Percentiles rank a stretch among this genome's conserved stretches.
phyloP scores from a whole-genome alignment of 176 grass and related monocot genomes.

The Raddia distichophylla region DNA sequence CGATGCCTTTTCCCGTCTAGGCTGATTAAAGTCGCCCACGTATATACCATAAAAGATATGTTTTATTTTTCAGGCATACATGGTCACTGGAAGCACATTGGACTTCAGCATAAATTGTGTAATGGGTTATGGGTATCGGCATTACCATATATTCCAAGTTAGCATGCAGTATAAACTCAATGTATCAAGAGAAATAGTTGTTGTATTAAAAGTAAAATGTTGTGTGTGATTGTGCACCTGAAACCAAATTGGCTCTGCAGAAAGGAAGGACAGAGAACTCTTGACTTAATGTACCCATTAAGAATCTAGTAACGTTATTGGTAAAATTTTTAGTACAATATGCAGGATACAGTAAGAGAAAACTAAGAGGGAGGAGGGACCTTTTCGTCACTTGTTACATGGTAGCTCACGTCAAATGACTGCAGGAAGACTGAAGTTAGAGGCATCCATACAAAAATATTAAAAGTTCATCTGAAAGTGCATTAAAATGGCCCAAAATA shows the following conservation, averaged over 20 bases:
- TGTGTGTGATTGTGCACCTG: background rate
- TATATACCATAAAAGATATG: background rate
- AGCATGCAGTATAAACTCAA: background rate
- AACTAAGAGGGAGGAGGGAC: constrained; percentile 18
- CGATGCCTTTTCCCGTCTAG: no score
- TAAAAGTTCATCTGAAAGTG: background rate
- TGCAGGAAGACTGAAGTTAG: constrained; percentile 44
- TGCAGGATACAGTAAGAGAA: background rate
- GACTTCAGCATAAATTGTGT: background rate
- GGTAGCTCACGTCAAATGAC: constrained; percentile 80
- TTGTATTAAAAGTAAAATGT: background rate
- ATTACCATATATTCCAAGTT: background rate
- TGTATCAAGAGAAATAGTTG: background rate
- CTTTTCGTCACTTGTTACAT: constrained; percentile 81
- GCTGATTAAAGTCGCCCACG: no score
- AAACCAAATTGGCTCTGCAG: background rate
- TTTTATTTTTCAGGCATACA: background rate
- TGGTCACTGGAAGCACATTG: background rate
- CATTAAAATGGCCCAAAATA: background rate
- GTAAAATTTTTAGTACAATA: background rate
- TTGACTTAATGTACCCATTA: background rate
- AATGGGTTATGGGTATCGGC: background rate
- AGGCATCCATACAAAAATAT: background rate
- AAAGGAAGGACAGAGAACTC: background rate
- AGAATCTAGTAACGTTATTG: background rate